Conservation (phyloP, 78 protist genomes). For the Planoprotostelium fungivorum region DNA sequence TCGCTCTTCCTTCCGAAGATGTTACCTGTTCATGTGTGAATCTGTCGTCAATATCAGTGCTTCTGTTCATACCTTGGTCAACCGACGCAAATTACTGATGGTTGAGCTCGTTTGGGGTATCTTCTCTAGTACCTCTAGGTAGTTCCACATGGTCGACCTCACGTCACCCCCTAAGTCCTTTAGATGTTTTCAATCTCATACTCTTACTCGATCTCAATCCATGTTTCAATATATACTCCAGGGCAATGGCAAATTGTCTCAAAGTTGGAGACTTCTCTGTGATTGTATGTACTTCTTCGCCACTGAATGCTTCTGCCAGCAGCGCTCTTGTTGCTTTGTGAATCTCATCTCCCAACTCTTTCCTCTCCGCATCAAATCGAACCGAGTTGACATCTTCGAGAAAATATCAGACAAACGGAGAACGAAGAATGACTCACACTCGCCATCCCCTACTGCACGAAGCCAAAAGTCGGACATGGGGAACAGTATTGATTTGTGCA, state of each 20-base stretch:
- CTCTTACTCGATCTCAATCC: background rate
- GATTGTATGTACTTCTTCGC: background rate
- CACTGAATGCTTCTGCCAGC: background rate
- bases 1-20: background rate
- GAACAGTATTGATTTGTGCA: too few species aligned
- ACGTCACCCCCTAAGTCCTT: background rate
- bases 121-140: background rate
- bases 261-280: background rate
- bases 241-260: background rate
- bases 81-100: background rate
- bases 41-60: background rate
- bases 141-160: background rate
- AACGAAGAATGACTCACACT: background rate
- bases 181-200: too few species aligned
- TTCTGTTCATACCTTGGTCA: background rate
- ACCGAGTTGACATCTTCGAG: background rate
- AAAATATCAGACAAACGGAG: background rate
- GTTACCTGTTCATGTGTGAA: background rate
- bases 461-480: conserved; percentile 1
- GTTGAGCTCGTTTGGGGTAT: background rate
- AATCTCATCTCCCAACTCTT: background rate
- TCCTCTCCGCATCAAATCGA: background rate
- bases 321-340: background rate
- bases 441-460: background rate
- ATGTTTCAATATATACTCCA: background rate